phyloP scores from a whole-genome alignment of 2,329 filamentous ascomycete species.

The Botrytis deweyae region DNA sequence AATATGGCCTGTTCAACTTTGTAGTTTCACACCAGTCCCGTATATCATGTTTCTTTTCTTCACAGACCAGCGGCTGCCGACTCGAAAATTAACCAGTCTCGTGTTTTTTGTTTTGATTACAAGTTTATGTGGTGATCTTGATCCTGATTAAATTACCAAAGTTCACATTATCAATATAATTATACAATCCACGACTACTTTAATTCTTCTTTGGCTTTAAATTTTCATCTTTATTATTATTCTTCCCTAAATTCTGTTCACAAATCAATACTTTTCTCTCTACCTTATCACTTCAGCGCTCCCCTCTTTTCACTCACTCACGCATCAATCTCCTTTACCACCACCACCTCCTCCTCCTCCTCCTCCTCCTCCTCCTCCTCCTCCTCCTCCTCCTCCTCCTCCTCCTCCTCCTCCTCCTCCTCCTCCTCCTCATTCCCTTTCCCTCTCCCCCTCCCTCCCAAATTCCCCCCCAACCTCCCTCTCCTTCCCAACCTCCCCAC shows the following conservation, averaged over 20 bases:
- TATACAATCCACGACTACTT: background rate
- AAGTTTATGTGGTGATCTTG: accelerated
- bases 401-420: too few relatives aligned
- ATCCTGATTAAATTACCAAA: accelerated
- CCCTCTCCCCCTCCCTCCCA: background rate
- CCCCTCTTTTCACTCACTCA: background rate
- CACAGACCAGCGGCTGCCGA: background rate
- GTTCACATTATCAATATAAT: background rate
- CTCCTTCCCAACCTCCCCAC: background rate
- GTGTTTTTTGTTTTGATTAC: background rate
- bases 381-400: too few relatives aligned
- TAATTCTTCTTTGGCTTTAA: background rate
- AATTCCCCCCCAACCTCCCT: too few relatives aligned
- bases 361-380: too few relatives aligned
- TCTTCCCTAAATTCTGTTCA: background rate
- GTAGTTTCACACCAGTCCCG: background rate
- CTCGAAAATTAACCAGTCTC: background rate
- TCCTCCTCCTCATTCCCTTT: too few relatives aligned
- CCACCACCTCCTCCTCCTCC: too few relatives aligned
- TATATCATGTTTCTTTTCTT: background rate
- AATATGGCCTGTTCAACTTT: background rate
- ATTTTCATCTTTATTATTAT: too few relatives aligned
- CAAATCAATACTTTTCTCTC: background rate
- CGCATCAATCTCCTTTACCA: background rate
- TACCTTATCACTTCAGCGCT: background rate